Evolutionary conservation across 805 yeast genomes (phyloP).

Genomic region (Starmerella tilneyi): DNA sequence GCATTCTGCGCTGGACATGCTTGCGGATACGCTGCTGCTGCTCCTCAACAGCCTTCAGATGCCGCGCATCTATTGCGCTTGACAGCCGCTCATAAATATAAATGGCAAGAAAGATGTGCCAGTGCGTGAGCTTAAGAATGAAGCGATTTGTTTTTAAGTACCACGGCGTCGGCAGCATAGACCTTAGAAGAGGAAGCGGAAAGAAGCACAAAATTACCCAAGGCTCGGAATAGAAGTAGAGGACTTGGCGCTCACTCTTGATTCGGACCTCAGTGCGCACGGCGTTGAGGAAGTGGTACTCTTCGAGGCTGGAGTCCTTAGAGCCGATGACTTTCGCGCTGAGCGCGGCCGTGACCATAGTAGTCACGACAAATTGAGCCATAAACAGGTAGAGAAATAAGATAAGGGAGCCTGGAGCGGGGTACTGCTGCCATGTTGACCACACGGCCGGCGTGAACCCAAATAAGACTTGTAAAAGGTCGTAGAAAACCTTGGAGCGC

Average conservation of each 20-base stretch:
- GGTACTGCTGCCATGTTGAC: slow-evolving; percentile 44
- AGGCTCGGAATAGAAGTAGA: slow-evolving; percentile 33
- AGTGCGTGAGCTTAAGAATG: slow-evolving; percentile 33
- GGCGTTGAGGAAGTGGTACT: slow-evolving; percentile 33
- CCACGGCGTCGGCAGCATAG: slow-evolving; percentile 27
- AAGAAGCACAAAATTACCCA: slow-evolving; percentile 30
- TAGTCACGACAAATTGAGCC: slow-evolving; percentile 45
- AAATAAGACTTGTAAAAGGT: slow-evolving; percentile 43
- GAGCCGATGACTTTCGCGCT: slow-evolving; percentile 33
- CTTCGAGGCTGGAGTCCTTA: slow-evolving; percentile 32
- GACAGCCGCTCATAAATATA: slow-evolving; percentile 29
- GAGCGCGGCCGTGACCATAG: slow-evolving; percentile 47
- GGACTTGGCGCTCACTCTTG: slow-evolving; percentile 31
- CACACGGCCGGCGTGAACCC: slow-evolving; percentile 55
- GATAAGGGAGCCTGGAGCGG: slow-evolving; percentile 39
- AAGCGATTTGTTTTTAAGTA: slow-evolving; percentile 31
- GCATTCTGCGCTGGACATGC: slow-evolving; percentile 16
- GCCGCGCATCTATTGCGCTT: slow-evolving; percentile 17
- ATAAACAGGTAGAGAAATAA: slow-evolving; percentile 44
- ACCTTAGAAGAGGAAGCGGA: slow-evolving; percentile 29
- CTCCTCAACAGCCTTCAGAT: slow-evolving; percentile 15
- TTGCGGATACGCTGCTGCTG: slow-evolving; percentile 20
- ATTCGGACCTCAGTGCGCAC: slow-evolving; percentile 34
- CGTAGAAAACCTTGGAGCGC: slow-evolving; percentile 40
- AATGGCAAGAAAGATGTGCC: slow-evolving; percentile 31